Evolutionary conservation across 129 eudicot species (phyloP), one percentile per base, ranked within the genome.

Genomic region (Pulicaria dysenterica): DNA sequence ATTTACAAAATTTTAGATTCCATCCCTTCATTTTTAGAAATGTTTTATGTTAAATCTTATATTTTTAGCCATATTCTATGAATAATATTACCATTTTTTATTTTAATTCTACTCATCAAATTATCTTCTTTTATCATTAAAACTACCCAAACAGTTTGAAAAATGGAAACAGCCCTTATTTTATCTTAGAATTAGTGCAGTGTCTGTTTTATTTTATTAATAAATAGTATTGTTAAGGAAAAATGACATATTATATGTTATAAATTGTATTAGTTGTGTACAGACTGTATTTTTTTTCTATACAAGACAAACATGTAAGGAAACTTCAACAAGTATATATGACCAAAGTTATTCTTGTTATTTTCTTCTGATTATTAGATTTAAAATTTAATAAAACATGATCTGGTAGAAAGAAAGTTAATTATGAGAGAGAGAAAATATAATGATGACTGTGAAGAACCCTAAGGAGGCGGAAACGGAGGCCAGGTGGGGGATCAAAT

Each of bases 11-110:
- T 13, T 77, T 77, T 66, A 58, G 50, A 45, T 74, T 74, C 38
- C 39, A 55, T 65, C 17, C 24, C 61, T 43, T 74, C 72, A 47
- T 67, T 76, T 76, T 76, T 67, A 67, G 74, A 58, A 57, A 67
- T 58, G 58, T 67, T 57, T 76, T 11, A 56, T 57, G 53, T 57
- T 34, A 45, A 67, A 9, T 37, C 12, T 38, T 31, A 41, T 74
- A 74, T 7, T 39, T 74, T 38, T 74, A 19, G 45, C 67, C 24
- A 50, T n/a, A 24, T 73, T 36, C 43, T 48, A 36, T 73, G 61
- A 73, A 39, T 73, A 10, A 11, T 9, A 16, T 42, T 8, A 16
- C 51, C 17, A 72, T 16, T 38, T 40, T 16, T 50, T 8, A 58
- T 56, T 37, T 17, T 19, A 12, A 19, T 17, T 12, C 5, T 51